Conservation (phyloP, 129 eudicot species). For the Heracleum sosnowskyi region DNA sequence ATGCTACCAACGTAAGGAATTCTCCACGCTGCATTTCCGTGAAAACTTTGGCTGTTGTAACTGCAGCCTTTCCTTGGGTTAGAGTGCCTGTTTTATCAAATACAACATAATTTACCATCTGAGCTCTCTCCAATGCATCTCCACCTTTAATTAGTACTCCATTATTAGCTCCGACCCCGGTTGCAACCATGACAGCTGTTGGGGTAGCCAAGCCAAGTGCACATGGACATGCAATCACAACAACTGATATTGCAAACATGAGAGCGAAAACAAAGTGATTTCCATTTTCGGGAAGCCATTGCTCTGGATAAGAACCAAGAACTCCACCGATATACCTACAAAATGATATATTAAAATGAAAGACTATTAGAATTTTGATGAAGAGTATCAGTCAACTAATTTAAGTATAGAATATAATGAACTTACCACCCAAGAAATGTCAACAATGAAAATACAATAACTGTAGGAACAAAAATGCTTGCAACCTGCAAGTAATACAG, state of each 20-base stretch:
- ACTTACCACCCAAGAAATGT: conserved; percentile 88
- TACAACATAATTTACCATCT: conserved; percentile 75
- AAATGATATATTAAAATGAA: neutral
- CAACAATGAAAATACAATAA: conserved; percentile 53
- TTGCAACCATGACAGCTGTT: conserved; percentile 98
- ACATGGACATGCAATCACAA: conserved; percentile 97
- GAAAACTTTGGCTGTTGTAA: conserved; percentile 73
- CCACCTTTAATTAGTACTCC: conserved; percentile 99
- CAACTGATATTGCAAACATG: conserved; percentile 94
- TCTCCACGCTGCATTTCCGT: conserved; percentile 81
- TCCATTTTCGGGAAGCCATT: conserved; percentile 82
- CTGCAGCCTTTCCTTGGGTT: conserved; percentile 93
- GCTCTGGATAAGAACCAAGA: conserved; percentile 68
- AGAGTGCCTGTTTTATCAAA: conserved; percentile 97
- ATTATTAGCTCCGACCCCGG: conserved; percentile 94
- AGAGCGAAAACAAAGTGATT: conserved; percentile 89
- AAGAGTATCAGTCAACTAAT: neutral
- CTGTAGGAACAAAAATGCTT: conserved; percentile 88
- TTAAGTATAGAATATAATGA: neutral
- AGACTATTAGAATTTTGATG: neutral
- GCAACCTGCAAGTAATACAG: conserved; percentile 60
- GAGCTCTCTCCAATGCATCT: conserved; percentile 92
- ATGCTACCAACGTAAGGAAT: conserved; percentile 84
- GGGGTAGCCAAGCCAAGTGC: conserved; percentile 99
- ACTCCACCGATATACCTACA: conserved; percentile 76